These are phyloP conservation scores for Candida nitratophila DNA, from an alignment of 805 yeast species.

Conservation along the genomic window DNA sequence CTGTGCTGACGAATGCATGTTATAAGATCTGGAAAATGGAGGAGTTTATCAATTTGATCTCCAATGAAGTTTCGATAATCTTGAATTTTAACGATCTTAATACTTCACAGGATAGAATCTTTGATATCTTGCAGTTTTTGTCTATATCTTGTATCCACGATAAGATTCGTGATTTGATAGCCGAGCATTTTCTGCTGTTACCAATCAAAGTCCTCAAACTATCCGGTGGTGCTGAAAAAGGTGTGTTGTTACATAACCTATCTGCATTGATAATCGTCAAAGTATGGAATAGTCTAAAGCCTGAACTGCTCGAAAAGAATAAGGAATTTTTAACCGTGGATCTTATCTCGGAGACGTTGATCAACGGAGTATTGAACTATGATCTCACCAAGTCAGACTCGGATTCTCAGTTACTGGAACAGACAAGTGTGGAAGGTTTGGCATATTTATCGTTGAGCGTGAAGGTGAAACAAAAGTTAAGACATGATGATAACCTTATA, in stretches of 20 bases:
- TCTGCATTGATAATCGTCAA: constrained; percentile 46
- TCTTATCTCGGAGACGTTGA: constrained; percentile 21
- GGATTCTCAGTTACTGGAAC: not conserved
- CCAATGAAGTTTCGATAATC: constrained; percentile 15
- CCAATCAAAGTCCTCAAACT: constrained; percentile 30
- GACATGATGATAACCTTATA: constrained; percentile 28
- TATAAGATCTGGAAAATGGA: constrained; percentile 13
- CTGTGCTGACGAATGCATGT: constrained; percentile 12
- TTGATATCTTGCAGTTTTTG: constrained; percentile 26
- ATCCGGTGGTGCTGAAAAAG: not conserved
- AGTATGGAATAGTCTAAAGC: constrained; percentile 45
- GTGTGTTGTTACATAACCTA: constrained; percentile 11
- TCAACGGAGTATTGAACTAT: constrained; percentile 22
- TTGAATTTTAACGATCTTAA: constrained; percentile 3
- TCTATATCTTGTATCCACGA: constrained; percentile 47
- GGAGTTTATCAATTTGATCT: constrained; percentile 12
- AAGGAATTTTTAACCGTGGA: constrained; percentile 25
- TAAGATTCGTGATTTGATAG: constrained; percentile 37
- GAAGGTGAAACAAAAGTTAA: constrained; percentile 24
- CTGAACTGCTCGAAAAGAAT: constrained; percentile 20
- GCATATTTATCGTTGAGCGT: constrained; percentile 30
- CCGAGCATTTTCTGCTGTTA: constrained; percentile 34
- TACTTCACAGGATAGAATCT: constrained; percentile 1
- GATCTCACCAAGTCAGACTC: not conserved
- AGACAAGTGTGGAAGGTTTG: constrained; percentile 24